Conservation (phyloP, 257 asterid species). For the Anisodus tanguticus region DNA sequence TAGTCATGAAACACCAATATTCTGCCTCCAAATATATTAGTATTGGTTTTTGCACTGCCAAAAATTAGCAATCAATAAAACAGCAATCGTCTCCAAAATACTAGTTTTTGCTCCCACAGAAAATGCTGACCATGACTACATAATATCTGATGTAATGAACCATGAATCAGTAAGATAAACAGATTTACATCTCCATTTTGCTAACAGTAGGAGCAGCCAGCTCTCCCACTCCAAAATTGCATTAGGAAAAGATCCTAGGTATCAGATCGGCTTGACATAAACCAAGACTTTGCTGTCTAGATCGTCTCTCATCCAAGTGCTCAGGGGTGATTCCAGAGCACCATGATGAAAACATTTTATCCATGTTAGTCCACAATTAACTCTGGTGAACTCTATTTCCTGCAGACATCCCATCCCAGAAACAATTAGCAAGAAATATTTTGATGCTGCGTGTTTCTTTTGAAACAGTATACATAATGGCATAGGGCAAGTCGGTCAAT, state of each 20-base stretch:
- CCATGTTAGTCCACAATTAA: background rate
- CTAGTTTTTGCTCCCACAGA: background rate
- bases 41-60: background rate
- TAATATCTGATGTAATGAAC: background rate
- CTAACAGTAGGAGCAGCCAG: conserved; percentile 7
- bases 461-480: background rate
- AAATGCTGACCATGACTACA: background rate
- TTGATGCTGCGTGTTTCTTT: background rate
- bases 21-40: background rate
- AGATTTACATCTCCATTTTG: background rate
- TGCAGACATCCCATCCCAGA: conserved; percentile 25
- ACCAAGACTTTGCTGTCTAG: background rate
- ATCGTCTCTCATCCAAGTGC: background rate
- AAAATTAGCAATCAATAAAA: background rate
- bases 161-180: background rate
- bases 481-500: background rate
- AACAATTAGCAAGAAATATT: background rate
- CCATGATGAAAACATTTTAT: background rate
- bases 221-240: background rate
- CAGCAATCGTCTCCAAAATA: background rate
- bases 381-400: conserved; percentile 11
- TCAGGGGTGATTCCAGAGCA: background rate
- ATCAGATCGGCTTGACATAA: background rate
- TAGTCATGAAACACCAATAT: background rate
- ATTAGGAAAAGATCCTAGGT: background rate